These are phyloP conservation scores for Linnemannia schmuckeri DNA, from an alignment of 192 early-diverging fungal species.

Conservation along the genomic window DNA sequence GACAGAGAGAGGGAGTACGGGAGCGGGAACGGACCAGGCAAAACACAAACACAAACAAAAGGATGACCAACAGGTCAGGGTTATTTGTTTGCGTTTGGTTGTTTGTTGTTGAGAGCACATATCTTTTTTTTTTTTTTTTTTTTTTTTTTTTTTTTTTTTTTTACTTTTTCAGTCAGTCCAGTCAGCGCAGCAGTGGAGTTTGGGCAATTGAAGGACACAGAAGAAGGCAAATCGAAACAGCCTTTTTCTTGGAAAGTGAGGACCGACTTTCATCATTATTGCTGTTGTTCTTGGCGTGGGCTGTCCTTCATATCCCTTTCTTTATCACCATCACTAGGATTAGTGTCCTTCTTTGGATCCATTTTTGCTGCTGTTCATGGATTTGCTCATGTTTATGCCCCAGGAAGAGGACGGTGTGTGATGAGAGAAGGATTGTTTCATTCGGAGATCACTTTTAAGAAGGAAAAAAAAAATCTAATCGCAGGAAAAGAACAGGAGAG, in stretches of 20 bases:
- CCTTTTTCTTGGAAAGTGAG: neutral
- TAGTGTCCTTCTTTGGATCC: neutral
- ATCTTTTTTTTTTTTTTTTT: neutral
- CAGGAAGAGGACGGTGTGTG: neutral
- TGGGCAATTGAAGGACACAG: neutral
- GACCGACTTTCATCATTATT: neutral
- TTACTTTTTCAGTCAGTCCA: neutral
- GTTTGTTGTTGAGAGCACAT: neutral
- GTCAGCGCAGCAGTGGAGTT: neutral
- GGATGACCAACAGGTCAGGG: neutral
- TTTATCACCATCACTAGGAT: no score
- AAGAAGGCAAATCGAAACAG: neutral
- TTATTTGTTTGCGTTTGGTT: neutral
- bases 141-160: neutral
- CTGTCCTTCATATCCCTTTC: neutral
- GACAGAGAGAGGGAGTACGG: neutral
- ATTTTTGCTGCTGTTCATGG: neutral
- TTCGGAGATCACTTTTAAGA: neutral
- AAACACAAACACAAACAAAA: neutral
- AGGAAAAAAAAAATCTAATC: neutral
- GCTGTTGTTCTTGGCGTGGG: constrained; percentile 3
- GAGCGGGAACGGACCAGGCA: constrained; percentile 4
- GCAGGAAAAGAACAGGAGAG: neutral
- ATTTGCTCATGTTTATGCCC: neutral
- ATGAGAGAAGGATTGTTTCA: neutral